Conservation (phyloP, 2,329 filamentous ascomycete species). For the Aspergillus neoniger region DNA sequence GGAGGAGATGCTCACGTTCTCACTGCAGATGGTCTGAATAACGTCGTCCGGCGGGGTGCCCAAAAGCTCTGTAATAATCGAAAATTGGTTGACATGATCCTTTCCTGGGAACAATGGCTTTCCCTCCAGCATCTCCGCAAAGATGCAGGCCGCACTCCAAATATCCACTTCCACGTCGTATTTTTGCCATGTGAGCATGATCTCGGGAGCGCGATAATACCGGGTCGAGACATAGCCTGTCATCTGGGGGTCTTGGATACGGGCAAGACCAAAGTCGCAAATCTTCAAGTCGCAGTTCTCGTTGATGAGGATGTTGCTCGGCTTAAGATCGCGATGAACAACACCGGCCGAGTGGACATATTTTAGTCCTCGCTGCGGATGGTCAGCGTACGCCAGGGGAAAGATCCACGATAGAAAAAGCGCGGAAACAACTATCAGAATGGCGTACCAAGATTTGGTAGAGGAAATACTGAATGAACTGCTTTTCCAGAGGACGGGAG, state of each 20-base stretch:
- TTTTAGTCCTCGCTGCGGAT: conserved; percentile 82
- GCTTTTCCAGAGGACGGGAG: conserved; percentile 93
- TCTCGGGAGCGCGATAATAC: conserved; percentile 98
- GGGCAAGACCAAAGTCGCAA: conserved; percentile 95
- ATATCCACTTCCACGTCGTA: conserved; percentile 99
- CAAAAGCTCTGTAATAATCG: conserved; percentile 96
- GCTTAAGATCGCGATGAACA: conserved; percentile 95
- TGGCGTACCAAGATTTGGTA: conserved; percentile 91
- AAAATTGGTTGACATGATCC: conserved; percentile 99
- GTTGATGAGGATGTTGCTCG: conserved; percentile 98
- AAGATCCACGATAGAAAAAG: neutral
- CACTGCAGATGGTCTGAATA: conserved; percentile 96
- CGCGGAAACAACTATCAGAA: conserved; percentile 1
- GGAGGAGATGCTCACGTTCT: conserved; percentile 68
- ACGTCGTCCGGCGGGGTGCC: conserved; percentile 97
- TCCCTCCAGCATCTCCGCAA: conserved; percentile 98
- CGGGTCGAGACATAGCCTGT: conserved; percentile 97
- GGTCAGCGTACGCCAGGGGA: conserved; percentile 20
- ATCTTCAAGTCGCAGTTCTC: conserved; percentile 99
- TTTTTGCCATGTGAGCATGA: conserved; percentile 99
- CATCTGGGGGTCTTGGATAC: conserved; percentile 99
- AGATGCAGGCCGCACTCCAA: conserved; percentile 98
- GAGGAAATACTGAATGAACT: conserved; percentile 99
- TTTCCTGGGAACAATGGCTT: conserved; percentile 98
- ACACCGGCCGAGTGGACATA: conserved; percentile 99